These are phyloP conservation scores for Cardamine occulta DNA, from an alignment of 345 rosid species.

Conservation along the genomic window DNA sequence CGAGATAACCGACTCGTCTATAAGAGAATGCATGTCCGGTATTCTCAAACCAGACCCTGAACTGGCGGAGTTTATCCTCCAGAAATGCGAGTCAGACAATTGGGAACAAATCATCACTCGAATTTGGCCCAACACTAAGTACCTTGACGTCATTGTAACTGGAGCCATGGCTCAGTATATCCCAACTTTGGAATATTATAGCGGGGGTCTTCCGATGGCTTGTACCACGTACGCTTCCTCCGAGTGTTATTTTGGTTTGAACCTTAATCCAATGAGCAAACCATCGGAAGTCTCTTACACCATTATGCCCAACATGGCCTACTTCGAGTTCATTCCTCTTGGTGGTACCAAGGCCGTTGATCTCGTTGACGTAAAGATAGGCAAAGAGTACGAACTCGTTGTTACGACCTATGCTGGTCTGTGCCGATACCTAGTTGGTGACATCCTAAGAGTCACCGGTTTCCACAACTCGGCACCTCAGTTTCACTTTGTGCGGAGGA, in stretches of 20 bases:
- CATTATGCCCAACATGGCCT: slow-evolving; percentile 96
- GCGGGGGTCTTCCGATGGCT: slow-evolving; percentile 79
- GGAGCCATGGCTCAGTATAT: slow-evolving; percentile 99
- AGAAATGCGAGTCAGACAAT: slow-evolving; percentile 55
- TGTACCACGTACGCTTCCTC: slow-evolving; percentile 99
- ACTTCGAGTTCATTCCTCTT: slow-evolving; percentile 87
- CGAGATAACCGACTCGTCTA: slow-evolving; percentile 55
- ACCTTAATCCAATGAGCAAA: slow-evolving; percentile 81
- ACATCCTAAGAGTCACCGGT: slow-evolving; percentile 87
- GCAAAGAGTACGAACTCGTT: slow-evolving; percentile 88
- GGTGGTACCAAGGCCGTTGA: slow-evolving; percentile 51
- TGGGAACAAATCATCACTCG: slow-evolving; percentile 81
- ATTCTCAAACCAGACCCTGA: slow-evolving; percentile 60
- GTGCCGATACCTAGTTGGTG: slow-evolving; percentile 88
- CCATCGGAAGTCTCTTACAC: slow-evolving; percentile 90
- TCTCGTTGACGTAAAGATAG: slow-evolving; percentile 75
- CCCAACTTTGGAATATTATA: slow-evolving; percentile 88
- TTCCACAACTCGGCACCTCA: slow-evolving; percentile 93
- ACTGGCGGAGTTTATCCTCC: slow-evolving; percentile 58
- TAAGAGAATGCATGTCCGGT: slow-evolving; percentile 50
- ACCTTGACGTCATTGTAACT: slow-evolving; percentile 89
- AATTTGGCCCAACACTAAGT: slow-evolving; percentile 91
- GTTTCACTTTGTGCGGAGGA: slow-evolving; percentile 82
- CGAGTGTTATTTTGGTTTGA: slow-evolving; percentile 90
- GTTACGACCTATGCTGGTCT: slow-evolving; percentile 90